These are phyloP conservation scores for Cladosporium sp. DNA, from an alignment of 2,329 filamentous ascomycete species.

Conservation along the genomic window DNA sequence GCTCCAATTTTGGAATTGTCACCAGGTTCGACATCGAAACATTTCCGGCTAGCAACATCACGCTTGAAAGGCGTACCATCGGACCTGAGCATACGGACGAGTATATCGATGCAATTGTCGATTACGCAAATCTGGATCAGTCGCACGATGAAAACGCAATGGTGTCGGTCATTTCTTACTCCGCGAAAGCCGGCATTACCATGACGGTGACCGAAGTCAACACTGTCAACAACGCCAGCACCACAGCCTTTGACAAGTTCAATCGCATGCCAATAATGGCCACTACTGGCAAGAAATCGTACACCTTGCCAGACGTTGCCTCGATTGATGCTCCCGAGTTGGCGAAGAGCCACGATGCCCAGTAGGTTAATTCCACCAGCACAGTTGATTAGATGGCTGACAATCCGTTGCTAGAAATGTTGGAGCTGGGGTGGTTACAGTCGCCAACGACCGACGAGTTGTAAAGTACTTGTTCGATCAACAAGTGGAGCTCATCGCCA, in stretches of 20 bases:
- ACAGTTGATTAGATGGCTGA: background rate
- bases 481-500: background rate
- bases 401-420: background rate
- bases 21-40: constrained; percentile 29
- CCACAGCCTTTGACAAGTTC: constrained; percentile 10
- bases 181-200: background rate
- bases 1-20: constrained; percentile 36
- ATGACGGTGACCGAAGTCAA: constrained; percentile 13
- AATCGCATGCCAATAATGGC: constrained; percentile 5
- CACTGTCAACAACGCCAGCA: constrained; percentile 6
- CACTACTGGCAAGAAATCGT: constrained; percentile 8
- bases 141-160: constrained; percentile 8
- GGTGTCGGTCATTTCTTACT: constrained; percentile 14
- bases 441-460: constrained; percentile 3
- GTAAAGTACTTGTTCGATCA: constrained; percentile 7
- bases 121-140: constrained; percentile 5
- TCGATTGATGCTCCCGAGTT: constrained; percentile 8
- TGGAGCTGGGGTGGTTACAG: constrained; percentile 3
- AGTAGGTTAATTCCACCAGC: background rate
- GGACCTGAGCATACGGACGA: background rate
- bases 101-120: background rate
- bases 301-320: constrained; percentile 7
- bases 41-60: constrained; percentile 4
- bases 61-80: constrained; percentile 12
- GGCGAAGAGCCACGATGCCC: constrained; percentile 8